These are phyloP conservation scores for Cyberlindnera americana DNA, from an alignment of 805 yeast genomes.

Conservation along the genomic window DNA sequence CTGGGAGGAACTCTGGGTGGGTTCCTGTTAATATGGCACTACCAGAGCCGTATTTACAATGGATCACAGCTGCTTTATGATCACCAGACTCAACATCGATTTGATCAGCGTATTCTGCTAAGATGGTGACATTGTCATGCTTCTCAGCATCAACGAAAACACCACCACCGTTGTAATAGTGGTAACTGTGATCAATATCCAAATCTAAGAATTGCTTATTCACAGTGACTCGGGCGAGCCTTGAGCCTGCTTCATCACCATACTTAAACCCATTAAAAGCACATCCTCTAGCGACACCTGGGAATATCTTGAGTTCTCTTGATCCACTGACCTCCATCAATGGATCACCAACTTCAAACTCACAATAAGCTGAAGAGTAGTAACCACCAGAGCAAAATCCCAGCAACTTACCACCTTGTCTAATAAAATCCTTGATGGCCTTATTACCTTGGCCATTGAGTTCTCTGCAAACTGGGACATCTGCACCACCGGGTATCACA, in stretches of 20 bases:
- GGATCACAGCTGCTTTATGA: constrained; percentile 66
- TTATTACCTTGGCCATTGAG: constrained; percentile 69
- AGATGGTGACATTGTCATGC: constrained; percentile 57
- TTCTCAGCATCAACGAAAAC: constrained; percentile 73
- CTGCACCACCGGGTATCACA: constrained; percentile 97
- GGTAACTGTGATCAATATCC: constrained; percentile 26
- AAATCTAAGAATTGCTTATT: constrained; percentile 31
- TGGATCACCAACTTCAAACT: constrained; percentile 76
- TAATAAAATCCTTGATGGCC: constrained; percentile 58
- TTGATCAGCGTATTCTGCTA: constrained; percentile 63
- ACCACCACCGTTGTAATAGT: constrained; percentile 88
- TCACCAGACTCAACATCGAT: constrained; percentile 46
- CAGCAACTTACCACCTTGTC: constrained; percentile 74
- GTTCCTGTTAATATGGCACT: constrained; percentile 74
- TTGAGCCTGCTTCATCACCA: constrained; percentile 72
- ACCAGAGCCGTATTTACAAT: constrained; percentile 70
- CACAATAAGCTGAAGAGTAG: constrained; percentile 69
- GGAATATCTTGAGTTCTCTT: constrained; percentile 77
- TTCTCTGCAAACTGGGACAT: constrained; percentile 73
- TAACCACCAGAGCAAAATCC: constrained; percentile 98
- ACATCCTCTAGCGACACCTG: constrained; percentile 80
- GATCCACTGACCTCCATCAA: constrained; percentile 78
- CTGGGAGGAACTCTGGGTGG: constrained; percentile 83
- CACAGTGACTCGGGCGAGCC: constrained; percentile 47
- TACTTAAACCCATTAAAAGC: constrained; percentile 80